Evolutionary conservation across 2,329 filamentous ascomycete species (phyloP), one percentile per base, ranked within the genome.

Genomic region (Colletotrichum cordylinicola): DNA sequence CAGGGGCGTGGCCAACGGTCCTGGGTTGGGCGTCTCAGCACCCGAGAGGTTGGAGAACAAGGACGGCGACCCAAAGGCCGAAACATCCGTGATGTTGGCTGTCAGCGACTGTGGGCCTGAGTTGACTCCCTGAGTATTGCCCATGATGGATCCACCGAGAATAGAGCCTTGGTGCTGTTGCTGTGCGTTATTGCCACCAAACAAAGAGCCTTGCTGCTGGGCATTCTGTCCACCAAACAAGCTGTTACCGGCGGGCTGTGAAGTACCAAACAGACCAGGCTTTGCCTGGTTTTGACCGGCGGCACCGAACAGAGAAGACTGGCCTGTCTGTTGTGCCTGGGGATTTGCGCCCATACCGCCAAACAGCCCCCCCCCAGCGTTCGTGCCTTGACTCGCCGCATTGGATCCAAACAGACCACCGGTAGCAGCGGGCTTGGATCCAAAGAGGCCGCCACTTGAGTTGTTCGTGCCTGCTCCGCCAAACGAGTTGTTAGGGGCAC

Each of bases 1-100:
- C 15, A 98, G 89, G 0, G 98, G 97, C 1, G 96, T 98, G 10
- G 96, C 97, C 78, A 99, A 90, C 4, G 98, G 97, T 3, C 97
- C 97, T 4, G 96, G 94, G 80, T 96, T 96, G 83, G 84, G 90
- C 70, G 88, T 86, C 86, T 85, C 94, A 85, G 82, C 92, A 82
- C 82, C 89, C 79, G 89, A 89, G 18, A 98, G 87, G 69, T 93
- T 94, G 37, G 93, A 91, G 84, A 98, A 98, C 24, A 99, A 90
- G 2, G 95, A 95, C 61, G 95, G 92, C 69, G 95, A 96, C 55
- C 97, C 97, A 81, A 98, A 99, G 0, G 98, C 96, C 68, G 94
- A 95, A n/a, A 93, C 89, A 78, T 96, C 95, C 75, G 92, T 93
- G 72, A 98, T 91, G 76, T 95, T 97, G 7, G 96, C 93, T 39